phyloP scores from a whole-genome alignment of 202 grass and related monocot species.

The Hordeum pubiflorum region DNA sequence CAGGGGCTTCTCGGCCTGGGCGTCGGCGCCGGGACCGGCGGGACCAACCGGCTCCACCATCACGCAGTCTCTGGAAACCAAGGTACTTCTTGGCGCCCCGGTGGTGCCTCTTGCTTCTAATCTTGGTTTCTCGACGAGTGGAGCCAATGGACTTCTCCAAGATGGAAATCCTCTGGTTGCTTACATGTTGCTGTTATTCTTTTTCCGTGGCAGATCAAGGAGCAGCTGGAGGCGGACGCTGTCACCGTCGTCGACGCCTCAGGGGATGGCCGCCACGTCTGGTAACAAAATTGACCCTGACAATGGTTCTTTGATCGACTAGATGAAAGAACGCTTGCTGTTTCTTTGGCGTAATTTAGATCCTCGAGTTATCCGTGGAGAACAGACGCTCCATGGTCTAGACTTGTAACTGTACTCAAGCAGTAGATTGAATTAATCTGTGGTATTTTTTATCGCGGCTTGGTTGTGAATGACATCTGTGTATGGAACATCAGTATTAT shows the following conservation, averaged over 20 bases:
- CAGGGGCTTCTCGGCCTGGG: slow-evolving; percentile 24
- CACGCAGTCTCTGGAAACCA: slow-evolving; percentile 58
- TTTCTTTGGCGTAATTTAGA: background rate
- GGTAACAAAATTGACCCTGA: slow-evolving; percentile 4
- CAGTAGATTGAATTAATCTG: background rate
- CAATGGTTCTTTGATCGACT: background rate
- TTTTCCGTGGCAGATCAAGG: slow-evolving; percentile 55
- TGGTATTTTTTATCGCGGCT: background rate
- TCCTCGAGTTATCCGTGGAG: background rate
- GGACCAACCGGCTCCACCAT: slow-evolving; percentile 46
- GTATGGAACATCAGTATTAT: background rate
- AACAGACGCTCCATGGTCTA: background rate
- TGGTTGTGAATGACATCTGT: background rate
- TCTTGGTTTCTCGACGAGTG: background rate
- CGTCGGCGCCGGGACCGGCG: slow-evolving; percentile 29
- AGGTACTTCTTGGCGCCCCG: slow-evolving; percentile 32
- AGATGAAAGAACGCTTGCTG: background rate
- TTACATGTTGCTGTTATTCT: background rate
- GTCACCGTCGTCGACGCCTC: slow-evolving; percentile 66
- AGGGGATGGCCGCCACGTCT: slow-evolving; percentile 84
- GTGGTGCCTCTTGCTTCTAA: background rate
- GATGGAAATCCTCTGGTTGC: background rate
- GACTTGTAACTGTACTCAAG: background rate
- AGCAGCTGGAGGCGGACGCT: slow-evolving; percentile 69
- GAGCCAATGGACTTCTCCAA: background rate